Conservation (phyloP, 345 rosid species). For the Citrus inodora region DNA sequence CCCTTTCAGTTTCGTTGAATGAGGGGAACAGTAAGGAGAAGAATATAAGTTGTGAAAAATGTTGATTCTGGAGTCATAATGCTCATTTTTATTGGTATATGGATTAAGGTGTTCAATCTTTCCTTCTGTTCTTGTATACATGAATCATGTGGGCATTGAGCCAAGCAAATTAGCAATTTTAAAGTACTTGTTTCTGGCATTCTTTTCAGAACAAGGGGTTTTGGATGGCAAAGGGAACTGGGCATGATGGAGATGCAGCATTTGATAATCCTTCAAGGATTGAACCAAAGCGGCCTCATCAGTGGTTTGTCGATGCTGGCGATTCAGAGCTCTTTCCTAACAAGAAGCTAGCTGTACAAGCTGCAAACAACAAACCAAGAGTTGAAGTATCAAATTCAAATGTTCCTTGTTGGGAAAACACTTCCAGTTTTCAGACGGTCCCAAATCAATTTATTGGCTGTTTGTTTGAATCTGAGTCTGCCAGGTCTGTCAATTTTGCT, state of each 20-base stretch:
- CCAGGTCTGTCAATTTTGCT: slow-evolving; percentile 48
- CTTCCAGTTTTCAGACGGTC: slow-evolving; percentile 53
- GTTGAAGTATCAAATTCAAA: slow-evolving; percentile 35
- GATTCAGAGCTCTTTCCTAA: slow-evolving; percentile 67
- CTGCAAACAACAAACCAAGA: slow-evolving; percentile 29
- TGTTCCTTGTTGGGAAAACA: slow-evolving; percentile 58
- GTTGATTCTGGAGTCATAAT: neutral
- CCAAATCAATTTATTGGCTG: slow-evolving; percentile 61
- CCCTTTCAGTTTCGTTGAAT: neutral
- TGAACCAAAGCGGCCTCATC: slow-evolving; percentile 66
- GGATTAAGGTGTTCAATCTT: neutral
- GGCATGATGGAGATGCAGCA: slow-evolving; percentile 50
- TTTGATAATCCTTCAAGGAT: slow-evolving; percentile 52
- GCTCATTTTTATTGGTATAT: neutral
- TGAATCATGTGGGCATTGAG: neutral
- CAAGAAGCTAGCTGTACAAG: slow-evolving; percentile 71
- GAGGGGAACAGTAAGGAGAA: neutral
- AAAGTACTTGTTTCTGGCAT: slow-evolving; percentile 15
- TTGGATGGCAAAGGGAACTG: slow-evolving; percentile 54
- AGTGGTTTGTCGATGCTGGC: slow-evolving; percentile 63
- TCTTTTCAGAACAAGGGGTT: slow-evolving; percentile 65
- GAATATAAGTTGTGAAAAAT: neutral
- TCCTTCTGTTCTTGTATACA: neutral
- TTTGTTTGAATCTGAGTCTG: slow-evolving; percentile 61
- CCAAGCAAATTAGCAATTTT: neutral